These are phyloP conservation scores for Suillus occidentalis DNA, from an alignment of 768 basidiomycete species.

Conservation along the genomic window DNA sequence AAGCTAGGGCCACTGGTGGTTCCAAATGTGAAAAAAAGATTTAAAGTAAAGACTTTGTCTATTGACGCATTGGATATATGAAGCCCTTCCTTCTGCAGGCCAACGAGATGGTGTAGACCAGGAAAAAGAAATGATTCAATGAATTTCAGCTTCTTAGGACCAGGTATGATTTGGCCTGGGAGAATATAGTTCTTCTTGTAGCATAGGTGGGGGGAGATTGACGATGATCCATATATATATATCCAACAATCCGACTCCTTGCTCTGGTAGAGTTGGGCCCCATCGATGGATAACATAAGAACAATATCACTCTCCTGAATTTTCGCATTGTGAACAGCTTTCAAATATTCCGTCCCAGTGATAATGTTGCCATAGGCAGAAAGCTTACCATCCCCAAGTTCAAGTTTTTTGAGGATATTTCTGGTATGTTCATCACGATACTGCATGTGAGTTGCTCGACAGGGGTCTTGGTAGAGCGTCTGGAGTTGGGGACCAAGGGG, in stretches of 20 bases:
- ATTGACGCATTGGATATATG: neutral
- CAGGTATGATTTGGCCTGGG: neutral
- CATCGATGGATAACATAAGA: neutral
- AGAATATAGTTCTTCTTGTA: neutral
- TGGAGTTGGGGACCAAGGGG: neutral
- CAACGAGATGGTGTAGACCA: neutral
- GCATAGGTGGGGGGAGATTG: neutral
- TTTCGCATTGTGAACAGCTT: neutral
- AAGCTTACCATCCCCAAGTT: neutral
- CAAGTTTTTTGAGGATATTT: neutral
- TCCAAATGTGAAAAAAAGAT: neutral
- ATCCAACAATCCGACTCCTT: neutral
- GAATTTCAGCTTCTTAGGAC: neutral
- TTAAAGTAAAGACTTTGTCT: rapidly evolving
- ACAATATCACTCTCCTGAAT: neutral
- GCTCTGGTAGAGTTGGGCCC: neutral
- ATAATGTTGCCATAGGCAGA: neutral
- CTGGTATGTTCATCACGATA: neutral
- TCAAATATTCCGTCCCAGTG: neutral
- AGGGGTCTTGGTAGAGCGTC: neutral
- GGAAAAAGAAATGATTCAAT: neutral
- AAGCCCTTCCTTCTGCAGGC: neutral
- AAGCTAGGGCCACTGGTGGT: neutral
- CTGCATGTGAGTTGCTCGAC: neutral
- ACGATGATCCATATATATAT: neutral